A percentile compares a stretch with the other conserved stretches of the same genome.
These are phyloP conservation scores for Blepharisma stoltei DNA, from an alignment of 73 alveolate species.

Conservation along the genomic window DNA sequence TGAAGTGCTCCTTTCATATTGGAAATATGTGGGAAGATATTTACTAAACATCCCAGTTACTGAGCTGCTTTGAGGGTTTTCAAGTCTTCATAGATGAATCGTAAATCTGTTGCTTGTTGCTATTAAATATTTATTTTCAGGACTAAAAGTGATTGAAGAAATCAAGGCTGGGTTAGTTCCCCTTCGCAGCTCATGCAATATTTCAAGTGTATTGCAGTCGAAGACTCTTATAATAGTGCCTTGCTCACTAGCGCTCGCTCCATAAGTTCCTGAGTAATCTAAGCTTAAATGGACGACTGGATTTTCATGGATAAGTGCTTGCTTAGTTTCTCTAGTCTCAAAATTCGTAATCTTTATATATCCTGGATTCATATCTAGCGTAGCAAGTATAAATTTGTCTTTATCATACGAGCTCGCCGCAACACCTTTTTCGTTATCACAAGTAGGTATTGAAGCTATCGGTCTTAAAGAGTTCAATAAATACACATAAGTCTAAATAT, in stretches of 20 bases:
- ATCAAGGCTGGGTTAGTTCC: constrained; percentile 94
- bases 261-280: constrained; percentile 72
- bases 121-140: constrained; percentile 49
- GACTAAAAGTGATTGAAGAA: constrained; percentile 85
- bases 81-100: constrained; percentile 10
- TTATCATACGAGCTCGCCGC: constrained; percentile 68
- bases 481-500: constrained; percentile 67
- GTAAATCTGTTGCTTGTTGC: constrained; percentile 17
- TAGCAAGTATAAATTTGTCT: constrained; percentile 76
- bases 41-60: not conserved
- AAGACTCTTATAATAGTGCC: constrained; percentile 87
- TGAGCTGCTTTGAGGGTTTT: not conserved
- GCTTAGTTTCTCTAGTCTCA: constrained; percentile 44
- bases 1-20: not conserved
- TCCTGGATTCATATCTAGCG: constrained; percentile 84
- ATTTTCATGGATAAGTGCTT: constrained; percentile 52
- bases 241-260: constrained; percentile 87
- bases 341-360: constrained; percentile 69
- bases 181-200: constrained; percentile 86
- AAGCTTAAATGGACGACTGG: constrained; percentile 71
- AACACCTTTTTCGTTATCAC: constrained; percentile 79
- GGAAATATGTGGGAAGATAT: constrained; percentile 11
- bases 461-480: constrained; percentile 80
- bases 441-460: constrained; percentile 88
- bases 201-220: constrained; percentile 54